These are phyloP conservation scores for Elaeis oleifera DNA, from an alignment of 202 grass and related monocot genomes.

Conservation along the genomic window DNA sequence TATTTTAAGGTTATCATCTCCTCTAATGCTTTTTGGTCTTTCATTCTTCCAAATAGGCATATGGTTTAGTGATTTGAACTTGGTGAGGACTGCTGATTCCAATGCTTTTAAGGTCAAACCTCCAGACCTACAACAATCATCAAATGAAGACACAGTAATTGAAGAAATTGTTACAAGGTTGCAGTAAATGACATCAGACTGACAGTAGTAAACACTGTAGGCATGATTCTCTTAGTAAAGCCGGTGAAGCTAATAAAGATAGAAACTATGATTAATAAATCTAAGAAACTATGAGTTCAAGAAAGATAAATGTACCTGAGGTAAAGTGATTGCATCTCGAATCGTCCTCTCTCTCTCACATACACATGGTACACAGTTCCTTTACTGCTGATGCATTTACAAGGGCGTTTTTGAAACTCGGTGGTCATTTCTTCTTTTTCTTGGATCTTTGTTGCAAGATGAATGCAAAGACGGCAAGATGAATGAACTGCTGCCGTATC, in stretches of 20 bases:
- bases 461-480: conserved; percentile 89
- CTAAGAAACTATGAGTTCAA: background rate
- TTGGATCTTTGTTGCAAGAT: conserved; percentile 84
- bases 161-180: background rate
- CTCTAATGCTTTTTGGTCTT: conserved; percentile 69
- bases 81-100: conserved; percentile 48
- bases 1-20: conserved; percentile 60
- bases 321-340: conserved; percentile 70
- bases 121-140: conserved; percentile 42
- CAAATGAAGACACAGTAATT: conserved; percentile 7
- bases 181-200: too few relatives aligned
- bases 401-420: conserved; percentile 63
- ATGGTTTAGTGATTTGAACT: conserved; percentile 71
- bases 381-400: conserved; percentile 56
- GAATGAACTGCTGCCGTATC: conserved; percentile 97
- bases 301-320: conserved; percentile 42
- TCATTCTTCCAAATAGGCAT: conserved; percentile 86
- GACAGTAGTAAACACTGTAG: too few relatives aligned
- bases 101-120: conserved; percentile 47
- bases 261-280: background rate
- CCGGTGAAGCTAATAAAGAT: background rate
- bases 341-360: conserved; percentile 78
- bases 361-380: conserved; percentile 73
- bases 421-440: conserved; percentile 60
- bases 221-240: background rate